Percentiles rank a stretch among this genome's conserved stretches.
These are phyloP conservation scores for Aspergillus sp. DNA, from an alignment of 2,329 filamentous ascomycete genomes.

Conservation along the genomic window DNA sequence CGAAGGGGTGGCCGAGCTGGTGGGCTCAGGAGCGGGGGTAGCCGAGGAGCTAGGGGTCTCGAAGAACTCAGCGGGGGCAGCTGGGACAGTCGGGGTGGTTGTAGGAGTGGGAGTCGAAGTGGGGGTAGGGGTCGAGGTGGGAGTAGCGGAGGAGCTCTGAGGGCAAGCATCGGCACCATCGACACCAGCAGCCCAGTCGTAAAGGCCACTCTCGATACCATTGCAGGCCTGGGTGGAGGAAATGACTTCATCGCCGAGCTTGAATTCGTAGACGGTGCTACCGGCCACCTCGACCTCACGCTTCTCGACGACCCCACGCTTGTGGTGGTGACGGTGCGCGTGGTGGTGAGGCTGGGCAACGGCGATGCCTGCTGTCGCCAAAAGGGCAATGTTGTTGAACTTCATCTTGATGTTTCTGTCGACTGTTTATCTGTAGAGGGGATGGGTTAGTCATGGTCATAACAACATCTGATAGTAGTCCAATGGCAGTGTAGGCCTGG, in stretches of 20 bases:
- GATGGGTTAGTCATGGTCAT: no score
- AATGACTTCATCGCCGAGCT: constrained; percentile 54
- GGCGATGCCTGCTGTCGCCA: constrained; percentile 40
- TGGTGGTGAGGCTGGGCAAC: constrained; percentile 39
- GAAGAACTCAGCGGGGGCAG: constrained; percentile 46
- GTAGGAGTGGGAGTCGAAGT: constrained; percentile 32
- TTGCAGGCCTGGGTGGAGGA: constrained; percentile 57
- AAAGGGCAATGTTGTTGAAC: constrained; percentile 33
- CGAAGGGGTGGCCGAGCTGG: constrained; percentile 13
- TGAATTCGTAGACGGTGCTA: constrained; percentile 65
- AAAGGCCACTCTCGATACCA: constrained; percentile 65
- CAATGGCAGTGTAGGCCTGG: no score
- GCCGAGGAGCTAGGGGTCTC: constrained; percentile 37
- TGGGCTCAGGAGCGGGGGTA: constrained; percentile 11
- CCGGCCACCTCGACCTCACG: constrained; percentile 33
- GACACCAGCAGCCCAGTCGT: constrained; percentile 61
- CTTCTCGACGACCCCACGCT: constrained; percentile 31
- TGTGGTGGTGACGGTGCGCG: constrained; percentile 38
- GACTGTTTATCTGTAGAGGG: neutral
- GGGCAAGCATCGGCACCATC: constrained; percentile 52
- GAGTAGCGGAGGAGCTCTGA: constrained; percentile 12
- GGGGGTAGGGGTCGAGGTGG: constrained; percentile 24
- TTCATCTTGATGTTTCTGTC: constrained; percentile 29
- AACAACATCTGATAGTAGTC: no score
- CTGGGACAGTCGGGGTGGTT: constrained; percentile 22